A percentile compares a stretch with the other conserved stretches of the same genome.
Evolutionary conservation across 2,329 filamentous ascomycete species (phyloP).

Genomic region (Knufia fluminis): DNA sequence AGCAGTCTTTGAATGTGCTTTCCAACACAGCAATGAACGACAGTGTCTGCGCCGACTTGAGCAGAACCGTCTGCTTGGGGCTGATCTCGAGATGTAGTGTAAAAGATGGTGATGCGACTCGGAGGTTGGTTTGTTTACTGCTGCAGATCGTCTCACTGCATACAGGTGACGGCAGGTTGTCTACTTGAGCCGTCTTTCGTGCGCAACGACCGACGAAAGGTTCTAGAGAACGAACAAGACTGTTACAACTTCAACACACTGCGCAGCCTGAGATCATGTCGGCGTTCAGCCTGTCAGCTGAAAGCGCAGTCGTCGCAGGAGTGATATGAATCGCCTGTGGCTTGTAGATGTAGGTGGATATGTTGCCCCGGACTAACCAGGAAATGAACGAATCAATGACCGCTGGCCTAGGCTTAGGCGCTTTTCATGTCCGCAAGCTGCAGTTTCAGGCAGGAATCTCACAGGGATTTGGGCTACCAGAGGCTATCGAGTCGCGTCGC

Average conservation of each 20-base stretch:
- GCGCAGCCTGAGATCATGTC: not conserved
- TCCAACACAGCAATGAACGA: no score
- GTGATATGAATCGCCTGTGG: not conserved
- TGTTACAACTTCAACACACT: not conserved
- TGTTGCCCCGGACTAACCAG: not conserved
- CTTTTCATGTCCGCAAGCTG: no score
- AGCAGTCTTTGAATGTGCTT: not conserved
- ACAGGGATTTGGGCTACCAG: no score
- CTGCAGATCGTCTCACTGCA: not conserved
- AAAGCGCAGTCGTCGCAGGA: not conserved
- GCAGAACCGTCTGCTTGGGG: not conserved
- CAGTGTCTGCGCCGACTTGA: no score
- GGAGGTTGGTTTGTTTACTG: not conserved
- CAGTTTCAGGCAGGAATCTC: no score
- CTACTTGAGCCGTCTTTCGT: not conserved
- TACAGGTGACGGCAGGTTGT: not conserved
- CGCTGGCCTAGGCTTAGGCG: not conserved
- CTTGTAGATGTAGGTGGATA: not conserved
- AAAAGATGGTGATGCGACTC: not conserved
- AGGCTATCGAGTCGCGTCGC: not conserved
- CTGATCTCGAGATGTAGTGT: not conserved
- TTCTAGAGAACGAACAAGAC: not conserved
- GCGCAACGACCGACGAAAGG: not conserved
- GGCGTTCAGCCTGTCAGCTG: not conserved
- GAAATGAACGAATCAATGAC: not conserved